phyloP scores from a whole-genome alignment of 805 yeast species.

The Teunomyces atbi region DNA sequence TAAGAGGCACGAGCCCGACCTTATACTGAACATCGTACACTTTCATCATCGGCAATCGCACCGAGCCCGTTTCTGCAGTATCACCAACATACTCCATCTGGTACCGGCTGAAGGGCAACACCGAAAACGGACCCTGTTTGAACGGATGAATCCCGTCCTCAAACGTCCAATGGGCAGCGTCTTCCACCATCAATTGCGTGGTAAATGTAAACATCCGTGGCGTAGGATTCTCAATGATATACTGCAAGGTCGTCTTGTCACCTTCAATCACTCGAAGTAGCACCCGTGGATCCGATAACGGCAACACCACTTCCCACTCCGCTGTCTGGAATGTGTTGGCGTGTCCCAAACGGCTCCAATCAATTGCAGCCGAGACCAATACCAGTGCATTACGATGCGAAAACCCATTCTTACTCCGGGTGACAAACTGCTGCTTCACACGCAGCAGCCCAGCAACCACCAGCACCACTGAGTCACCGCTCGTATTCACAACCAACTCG shows the following conservation, averaged over 20 bases:
- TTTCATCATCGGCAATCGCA: slow-evolving; percentile 57
- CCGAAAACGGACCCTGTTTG: slow-evolving; percentile 40
- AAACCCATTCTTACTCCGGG: slow-evolving; percentile 37
- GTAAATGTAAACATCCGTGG: slow-evolving; percentile 64
- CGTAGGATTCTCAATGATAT: slow-evolving; percentile 73
- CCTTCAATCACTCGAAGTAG: slow-evolving; percentile 37
- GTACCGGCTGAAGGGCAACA: slow-evolving; percentile 62
- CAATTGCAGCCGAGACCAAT: slow-evolving; percentile 19
- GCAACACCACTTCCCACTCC: slow-evolving; percentile 53
- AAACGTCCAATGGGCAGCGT: slow-evolving; percentile 23
- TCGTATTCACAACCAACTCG: slow-evolving; percentile 22
- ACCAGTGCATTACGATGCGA: slow-evolving; percentile 37
- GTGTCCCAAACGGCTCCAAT: slow-evolving; percentile 31
- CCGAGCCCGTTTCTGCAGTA: slow-evolving; percentile 8
- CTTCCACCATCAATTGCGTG: slow-evolving; percentile 38
- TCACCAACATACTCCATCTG: slow-evolving; percentile 31
- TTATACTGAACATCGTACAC: slow-evolving; percentile 70
- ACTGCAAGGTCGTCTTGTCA: slow-evolving; percentile 34
- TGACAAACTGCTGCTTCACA: slow-evolving; percentile 24
- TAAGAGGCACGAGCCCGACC: slow-evolving; percentile 51
- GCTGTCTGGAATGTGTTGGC: slow-evolving; percentile 31
- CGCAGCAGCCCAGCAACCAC: not conserved
- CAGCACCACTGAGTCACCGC: slow-evolving; percentile 5
- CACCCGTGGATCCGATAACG: slow-evolving; percentile 70
- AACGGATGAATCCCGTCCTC: slow-evolving; percentile 27